Evolutionary conservation across 2,329 filamentous ascomycete genomes (phyloP).

Genomic region (Pestalotiopsis sp.): DNA sequence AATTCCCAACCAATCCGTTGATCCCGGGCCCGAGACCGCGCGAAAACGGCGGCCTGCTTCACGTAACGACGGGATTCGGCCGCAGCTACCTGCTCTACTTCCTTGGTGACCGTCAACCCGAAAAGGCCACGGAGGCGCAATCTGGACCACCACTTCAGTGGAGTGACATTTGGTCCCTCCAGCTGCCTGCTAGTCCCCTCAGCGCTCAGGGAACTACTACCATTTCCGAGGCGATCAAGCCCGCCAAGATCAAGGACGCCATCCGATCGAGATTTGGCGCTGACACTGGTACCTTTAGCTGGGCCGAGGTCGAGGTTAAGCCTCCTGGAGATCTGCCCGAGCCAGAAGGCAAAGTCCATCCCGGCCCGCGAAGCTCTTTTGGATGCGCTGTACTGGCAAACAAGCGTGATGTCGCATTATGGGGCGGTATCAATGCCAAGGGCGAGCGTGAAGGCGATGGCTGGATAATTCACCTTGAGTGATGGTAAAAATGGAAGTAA

Average conservation of each 20-base stretch:
- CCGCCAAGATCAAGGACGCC: conserved; percentile 52
- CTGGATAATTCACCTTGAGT: conserved; percentile 37
- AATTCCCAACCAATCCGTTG: conserved; percentile 40
- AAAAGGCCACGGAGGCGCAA: conserved; percentile 16
- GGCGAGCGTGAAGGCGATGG: conserved; percentile 43
- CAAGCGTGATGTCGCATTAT: conserved; percentile 50
- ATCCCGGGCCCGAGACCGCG: conserved; percentile 44
- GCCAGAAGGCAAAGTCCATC: conserved; percentile 44
- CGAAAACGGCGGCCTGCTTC: conserved; percentile 44
- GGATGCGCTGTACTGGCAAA: conserved; percentile 45
- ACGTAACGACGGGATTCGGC: conserved; percentile 53
- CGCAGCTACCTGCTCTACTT: conserved; percentile 55
- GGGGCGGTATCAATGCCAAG: conserved; percentile 52
- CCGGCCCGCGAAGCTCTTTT: conserved; percentile 41
- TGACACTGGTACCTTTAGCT: conserved; percentile 49
- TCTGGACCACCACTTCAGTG: conserved; percentile 29
- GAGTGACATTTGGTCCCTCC: conserved; percentile 55
- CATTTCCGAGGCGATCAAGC: conserved; percentile 40
- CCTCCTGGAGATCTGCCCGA: conserved; percentile 44
- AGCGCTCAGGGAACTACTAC: conserved; percentile 22
- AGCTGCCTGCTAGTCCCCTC: conserved; percentile 43
- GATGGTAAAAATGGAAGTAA: background rate
- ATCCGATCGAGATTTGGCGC: conserved; percentile 44
- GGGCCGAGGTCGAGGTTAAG: conserved; percentile 52
- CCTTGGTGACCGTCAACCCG: conserved; percentile 39